Evolutionary conservation across 306 rosid species (phyloP), one percentile per base, ranked within the genome.

Genomic region (Dryas drummondii): DNA sequence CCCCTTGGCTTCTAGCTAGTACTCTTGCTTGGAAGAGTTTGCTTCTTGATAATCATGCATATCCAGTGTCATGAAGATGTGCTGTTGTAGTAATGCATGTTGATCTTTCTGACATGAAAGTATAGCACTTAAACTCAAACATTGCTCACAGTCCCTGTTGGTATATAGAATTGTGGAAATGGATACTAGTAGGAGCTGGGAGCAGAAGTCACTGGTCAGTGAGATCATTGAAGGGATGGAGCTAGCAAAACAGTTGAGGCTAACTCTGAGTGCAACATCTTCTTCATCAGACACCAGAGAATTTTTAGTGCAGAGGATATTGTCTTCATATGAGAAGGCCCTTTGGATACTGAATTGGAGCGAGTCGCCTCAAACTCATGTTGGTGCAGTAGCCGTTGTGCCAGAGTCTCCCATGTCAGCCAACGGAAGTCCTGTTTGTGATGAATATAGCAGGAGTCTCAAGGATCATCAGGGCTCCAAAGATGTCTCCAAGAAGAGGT

Each of bases 141-240:
- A 68, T 56, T 52, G 59, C 40, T 72, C 48, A 19, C 5, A 68
- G 55, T 45, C 40, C 50, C 51, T 68, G n/a, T 22, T 15, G 63
- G 66, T 61, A 55, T 40, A 72, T 61, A 65, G 32, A 16, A 56
- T 55, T 50, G 62, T 9, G 56, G 76, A 81, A 79, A 92, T 93
- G 96, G 90, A 83, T 62, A 80, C 65, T 15, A 78, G 81, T 15
- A 60, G 58, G 80, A 74, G 80, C 49, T 82, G 82, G 87, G 91
- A 91, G 76, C 91, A 84, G 78, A 81, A 74, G 14, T 76, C 85
- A 71, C 85, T 93, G 4, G 46, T 78, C 4, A 82, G 75, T 40
- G 96, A 89, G 87, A 87, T 93, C 14, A 61, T 84, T 81, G 82
- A 89, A 73, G 98, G 97, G 19, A 71, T 89, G 93, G 92, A 93